phyloP scores from a whole-genome alignment of 331 rosid species.

The Malus hybrid region DNA sequence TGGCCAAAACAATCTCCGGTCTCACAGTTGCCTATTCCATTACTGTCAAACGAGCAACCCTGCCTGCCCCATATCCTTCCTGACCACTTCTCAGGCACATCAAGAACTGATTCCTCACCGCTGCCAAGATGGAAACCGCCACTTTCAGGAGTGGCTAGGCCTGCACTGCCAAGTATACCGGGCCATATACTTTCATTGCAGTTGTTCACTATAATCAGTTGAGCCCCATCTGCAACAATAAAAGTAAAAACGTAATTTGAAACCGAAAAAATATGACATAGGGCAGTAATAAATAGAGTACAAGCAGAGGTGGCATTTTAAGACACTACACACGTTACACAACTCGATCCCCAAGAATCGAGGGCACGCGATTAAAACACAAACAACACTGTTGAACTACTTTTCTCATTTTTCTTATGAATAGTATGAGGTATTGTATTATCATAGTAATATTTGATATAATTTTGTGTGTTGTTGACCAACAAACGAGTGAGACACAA shows the following conservation, averaged over 20 bases:
- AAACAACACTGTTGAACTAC: background rate
- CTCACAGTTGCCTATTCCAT: conserved; percentile 56
- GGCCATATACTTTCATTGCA: conserved; percentile 88
- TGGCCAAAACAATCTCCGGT: conserved; percentile 73
- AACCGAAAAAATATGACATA: no score
- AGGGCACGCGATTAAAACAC: background rate
- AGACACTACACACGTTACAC: background rate
- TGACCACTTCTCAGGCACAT: conserved; percentile 74
- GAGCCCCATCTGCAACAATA: conserved; percentile 63
- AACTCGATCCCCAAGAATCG: background rate
- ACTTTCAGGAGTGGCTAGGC: conserved; percentile 55
- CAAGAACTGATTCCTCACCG: conserved; percentile 65
- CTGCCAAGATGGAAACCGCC: conserved; percentile 79
- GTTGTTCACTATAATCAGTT: conserved; percentile 79
- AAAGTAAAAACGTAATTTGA: background rate
- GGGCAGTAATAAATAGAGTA: no score
- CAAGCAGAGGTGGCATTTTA: background rate
- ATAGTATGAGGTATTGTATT: no score
- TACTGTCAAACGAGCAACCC: conserved; percentile 56
- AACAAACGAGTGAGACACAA: background rate
- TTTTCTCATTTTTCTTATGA: no score
- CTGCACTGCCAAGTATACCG: conserved; percentile 75
- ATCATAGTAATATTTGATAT: no score
- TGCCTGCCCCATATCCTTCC: conserved; percentile 95
- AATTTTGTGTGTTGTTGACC: background rate